A percentile compares a stretch with the other conserved stretches of the same genome.
Evolutionary conservation across 805 yeast genomes (phyloP).

Genomic region (Saturnispora serradocipensis): DNA sequence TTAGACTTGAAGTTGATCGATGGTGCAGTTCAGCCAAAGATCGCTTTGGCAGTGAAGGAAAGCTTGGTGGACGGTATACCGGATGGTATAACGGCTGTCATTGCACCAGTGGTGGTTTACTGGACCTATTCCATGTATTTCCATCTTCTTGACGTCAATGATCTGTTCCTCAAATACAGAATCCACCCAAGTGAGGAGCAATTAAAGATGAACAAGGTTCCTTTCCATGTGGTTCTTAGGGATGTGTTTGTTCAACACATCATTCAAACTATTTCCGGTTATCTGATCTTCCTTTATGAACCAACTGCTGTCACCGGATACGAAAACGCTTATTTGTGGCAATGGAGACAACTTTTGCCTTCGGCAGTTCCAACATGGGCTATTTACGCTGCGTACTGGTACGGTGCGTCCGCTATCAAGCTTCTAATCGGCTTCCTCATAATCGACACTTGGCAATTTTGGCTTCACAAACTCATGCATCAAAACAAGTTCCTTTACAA

Average conservation of each 20-base stretch:
- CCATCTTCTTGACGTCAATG: slow-evolving; percentile 63
- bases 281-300: slow-evolving; percentile 46
- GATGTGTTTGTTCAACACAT: slow-evolving; percentile 83
- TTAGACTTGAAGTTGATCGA: neutral
- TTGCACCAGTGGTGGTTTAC: slow-evolving; percentile 72
- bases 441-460: slow-evolving; percentile 93
- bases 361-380: slow-evolving; percentile 36
- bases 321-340: slow-evolving; percentile 41
- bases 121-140: slow-evolving; percentile 73
- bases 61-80: slow-evolving; percentile 7
- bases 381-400: slow-evolving; percentile 48
- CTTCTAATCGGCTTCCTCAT: slow-evolving; percentile 56
- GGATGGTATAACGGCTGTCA: slow-evolving; percentile 36
- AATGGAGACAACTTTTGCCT: slow-evolving; percentile 28
- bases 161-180: slow-evolving; percentile 73
- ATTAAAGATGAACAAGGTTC: slow-evolving; percentile 61
- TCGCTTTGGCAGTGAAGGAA: neutral
- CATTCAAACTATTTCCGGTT: slow-evolving; percentile 71
- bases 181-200: slow-evolving; percentile 92
- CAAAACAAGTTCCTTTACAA: slow-evolving; percentile 64
- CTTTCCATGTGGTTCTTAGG: slow-evolving; percentile 55
- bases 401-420: slow-evolving; percentile 53
- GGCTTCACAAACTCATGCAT: slow-evolving; percentile 86
- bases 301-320: slow-evolving; percentile 42
- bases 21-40: slow-evolving; percentile 1